phyloP scores from a whole-genome alignment of 163 green algal species.

The Chloromonas sp. region DNA sequence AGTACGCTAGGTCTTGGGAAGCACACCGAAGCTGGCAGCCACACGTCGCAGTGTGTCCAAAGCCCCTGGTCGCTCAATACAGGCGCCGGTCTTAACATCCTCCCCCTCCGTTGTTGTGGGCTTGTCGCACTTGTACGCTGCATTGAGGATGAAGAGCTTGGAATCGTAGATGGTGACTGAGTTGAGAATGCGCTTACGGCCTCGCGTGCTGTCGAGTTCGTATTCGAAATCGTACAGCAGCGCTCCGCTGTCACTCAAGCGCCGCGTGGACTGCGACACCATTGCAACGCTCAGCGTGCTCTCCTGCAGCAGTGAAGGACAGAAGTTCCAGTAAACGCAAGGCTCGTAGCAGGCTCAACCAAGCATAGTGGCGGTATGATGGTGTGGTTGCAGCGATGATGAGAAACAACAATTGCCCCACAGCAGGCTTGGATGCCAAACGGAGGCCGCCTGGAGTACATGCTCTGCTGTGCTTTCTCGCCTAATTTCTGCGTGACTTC shows the following conservation, averaged over 20 bases:
- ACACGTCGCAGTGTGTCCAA: conserved; percentile 10
- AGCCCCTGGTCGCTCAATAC: background rate
- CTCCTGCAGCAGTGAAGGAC: conserved; percentile 28
- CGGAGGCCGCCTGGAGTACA: too few species aligned
- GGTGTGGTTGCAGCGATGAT: background rate
- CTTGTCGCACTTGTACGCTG: conserved; percentile 41
- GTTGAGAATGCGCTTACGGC: conserved; percentile 70
- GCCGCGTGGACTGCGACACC: conserved; percentile 18
- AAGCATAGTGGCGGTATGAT: background rate
- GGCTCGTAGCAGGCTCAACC: too few species aligned
- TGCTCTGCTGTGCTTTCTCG: background rate
- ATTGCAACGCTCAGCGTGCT: conserved; percentile 40
- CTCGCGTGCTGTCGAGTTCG: conserved; percentile 65
- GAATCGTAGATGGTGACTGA: conserved; percentile 54
- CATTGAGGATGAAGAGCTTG: conserved; percentile 69
- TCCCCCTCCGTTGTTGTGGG: background rate
- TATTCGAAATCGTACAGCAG: conserved; percentile 69
- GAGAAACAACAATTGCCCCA: too few species aligned
- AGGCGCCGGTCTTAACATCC: conserved; percentile 15
- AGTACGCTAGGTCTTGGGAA: background rate
- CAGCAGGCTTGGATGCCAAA: too few species aligned
- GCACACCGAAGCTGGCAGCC: conserved; percentile 20
- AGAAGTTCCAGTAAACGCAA: too few species aligned
- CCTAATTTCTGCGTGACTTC: too few species aligned
- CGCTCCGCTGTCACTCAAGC: conserved; percentile 4